Percentiles rank a stretch among this genome's conserved stretches.
Evolutionary conservation across 2,329 filamentous ascomycete species (phyloP).

Genomic region (Colletotrichum theobromicola): DNA sequence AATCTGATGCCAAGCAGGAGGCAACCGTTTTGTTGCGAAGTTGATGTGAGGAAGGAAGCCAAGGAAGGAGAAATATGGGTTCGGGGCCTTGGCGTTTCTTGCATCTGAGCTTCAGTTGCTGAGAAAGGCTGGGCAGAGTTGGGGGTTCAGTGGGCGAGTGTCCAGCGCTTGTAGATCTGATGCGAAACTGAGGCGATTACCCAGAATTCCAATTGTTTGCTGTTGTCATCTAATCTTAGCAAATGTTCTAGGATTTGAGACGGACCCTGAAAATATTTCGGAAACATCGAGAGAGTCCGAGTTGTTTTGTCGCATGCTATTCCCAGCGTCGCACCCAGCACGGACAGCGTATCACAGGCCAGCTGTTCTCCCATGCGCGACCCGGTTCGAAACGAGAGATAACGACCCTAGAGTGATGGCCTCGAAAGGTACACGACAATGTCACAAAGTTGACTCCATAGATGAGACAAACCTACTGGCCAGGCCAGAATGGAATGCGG

Average conservation of each 20-base stretch:
- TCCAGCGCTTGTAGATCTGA: not conserved
- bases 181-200: not conserved
- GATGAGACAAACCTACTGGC: not conserved
- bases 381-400: not conserved
- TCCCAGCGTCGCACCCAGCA: constrained; percentile 9
- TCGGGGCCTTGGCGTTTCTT: constrained; percentile 17
- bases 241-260: not conserved
- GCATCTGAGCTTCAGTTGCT: constrained; percentile 1
- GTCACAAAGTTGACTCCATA: not conserved
- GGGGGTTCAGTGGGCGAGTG: not conserved
- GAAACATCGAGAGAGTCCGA: constrained; percentile 1
- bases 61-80: not conserved
- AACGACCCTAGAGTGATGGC: not conserved
- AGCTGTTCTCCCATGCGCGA: not conserved
- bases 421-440: not conserved
- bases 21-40: not conserved
- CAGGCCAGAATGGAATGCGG: not conserved
- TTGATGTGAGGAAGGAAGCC: not conserved
- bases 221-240: constrained; percentile 4
- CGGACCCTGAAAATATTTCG: not conserved
- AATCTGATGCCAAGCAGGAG: constrained; percentile 3
- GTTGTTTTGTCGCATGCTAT: constrained; percentile 10
- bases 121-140: not conserved
- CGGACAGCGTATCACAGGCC: constrained; percentile 8
- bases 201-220: not conserved